Evolutionary conservation across 495 filamentous ascomycete genomes (phyloP).

Genomic region (Xylaria cubensis): DNA sequence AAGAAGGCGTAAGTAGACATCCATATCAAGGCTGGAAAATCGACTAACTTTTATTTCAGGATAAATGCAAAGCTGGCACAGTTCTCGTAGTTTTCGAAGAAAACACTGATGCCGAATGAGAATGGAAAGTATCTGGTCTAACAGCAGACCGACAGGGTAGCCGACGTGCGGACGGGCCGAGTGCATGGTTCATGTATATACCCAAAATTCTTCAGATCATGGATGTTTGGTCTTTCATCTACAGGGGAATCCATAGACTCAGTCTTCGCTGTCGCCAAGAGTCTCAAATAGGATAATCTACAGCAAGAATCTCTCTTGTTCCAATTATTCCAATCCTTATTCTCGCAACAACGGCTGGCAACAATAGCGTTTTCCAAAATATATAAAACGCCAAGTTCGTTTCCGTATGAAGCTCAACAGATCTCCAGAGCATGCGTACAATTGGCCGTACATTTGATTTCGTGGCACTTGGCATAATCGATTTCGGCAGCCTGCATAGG

Average conservation of each 20-base stretch:
- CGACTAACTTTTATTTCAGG: slow-evolving; percentile 36
- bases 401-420: background rate
- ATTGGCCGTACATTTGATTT: background rate
- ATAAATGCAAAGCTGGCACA: slow-evolving; percentile 63
- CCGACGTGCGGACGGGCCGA: background rate
- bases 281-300: background rate
- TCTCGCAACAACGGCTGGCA: no score
- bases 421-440: background rate
- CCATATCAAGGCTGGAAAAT: no score
- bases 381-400: background rate
- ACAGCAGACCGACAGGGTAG: background rate
- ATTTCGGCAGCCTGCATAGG: no score
- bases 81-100: slow-evolving; percentile 63
- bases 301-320: background rate
- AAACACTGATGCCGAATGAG: slow-evolving; percentile 22
- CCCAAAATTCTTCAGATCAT: background rate
- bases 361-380: background rate
- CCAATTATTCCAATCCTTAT: background rate
- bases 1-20: slow-evolving; percentile 74
- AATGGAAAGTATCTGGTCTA: background rate
- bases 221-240: background rate
- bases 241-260: background rate
- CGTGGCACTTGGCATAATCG: no score
- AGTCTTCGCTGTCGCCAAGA: background rate
- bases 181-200: slow-evolving; percentile 8